Evolutionary conservation across 1,284 basidiomycete genomes (phyloP), one percentile per base, ranked within the genome.

Genomic region (Cutaneotrichosporon spelunceum): DNA sequence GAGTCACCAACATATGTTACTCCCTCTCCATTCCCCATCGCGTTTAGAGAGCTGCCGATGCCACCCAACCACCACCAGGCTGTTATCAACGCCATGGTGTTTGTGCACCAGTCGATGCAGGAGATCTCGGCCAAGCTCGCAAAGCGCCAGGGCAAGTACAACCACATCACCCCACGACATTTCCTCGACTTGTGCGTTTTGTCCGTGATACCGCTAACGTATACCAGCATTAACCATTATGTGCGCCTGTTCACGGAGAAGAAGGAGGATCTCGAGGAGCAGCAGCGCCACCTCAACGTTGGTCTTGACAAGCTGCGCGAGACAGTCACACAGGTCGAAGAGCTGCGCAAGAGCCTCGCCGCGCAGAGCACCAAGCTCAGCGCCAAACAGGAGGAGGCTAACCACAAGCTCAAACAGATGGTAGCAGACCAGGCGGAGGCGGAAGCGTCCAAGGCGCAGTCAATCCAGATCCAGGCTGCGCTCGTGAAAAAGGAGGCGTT

Each of bases 351-450:
- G 79, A 97, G 93, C 74, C 87, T 99, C 45, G 94, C 95, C 1
- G 88, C 89, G 73, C 99, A 99, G 79, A 88, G 92, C 30, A 86
- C 88, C 1, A 93, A 99, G 73, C 84, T 99, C 39, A 87, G 94
- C 76, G 88, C 90, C 29, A 99, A 99, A 82, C 86, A 97, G 68
- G 86, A 85, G 2, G 91, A 99, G 78, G 96, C 96, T 9, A 98
- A 99, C 76, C 91, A 93, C 72, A 99, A 99, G 79, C 84, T 99
- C 34, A 89, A 92, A 76, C 91, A 92, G 66, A 99, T 99, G 96
- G 93, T 99, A 23, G 85, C 91, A 5, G 95, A 99, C 77, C 96
- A 99, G 79, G 93, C 98, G 75, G 92, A 97, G 74, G 96, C 97
- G 1, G 96, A 99, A 76, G 90, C 93, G 72, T 96, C 98, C 85